Conservation (phyloP, 257 asterid genomes). For the Fraxinus cuspidata region DNA sequence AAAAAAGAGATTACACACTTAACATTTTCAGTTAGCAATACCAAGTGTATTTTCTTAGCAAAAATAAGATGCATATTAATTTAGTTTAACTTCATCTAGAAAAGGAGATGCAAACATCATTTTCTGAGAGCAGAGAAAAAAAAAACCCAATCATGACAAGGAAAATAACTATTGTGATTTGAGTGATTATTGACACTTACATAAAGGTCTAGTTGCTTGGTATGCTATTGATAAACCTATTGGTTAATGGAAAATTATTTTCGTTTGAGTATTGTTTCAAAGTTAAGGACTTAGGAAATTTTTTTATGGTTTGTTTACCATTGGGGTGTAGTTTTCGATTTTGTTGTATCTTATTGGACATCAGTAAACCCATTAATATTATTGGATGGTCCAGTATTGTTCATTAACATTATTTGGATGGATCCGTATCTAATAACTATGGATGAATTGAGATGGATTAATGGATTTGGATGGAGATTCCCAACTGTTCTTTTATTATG, state of each 20-base stretch:
- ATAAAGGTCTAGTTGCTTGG: not conserved
- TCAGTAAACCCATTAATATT: not conserved
- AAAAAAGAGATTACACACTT: not conserved
- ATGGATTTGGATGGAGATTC: not conserved
- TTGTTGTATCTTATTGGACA: not conserved
- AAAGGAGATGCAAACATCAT: not conserved
- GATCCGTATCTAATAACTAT: not conserved
- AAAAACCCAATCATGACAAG: not conserved
- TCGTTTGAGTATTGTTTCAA: not conserved
- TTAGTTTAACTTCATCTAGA: not conserved
- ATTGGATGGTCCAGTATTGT: not conserved
- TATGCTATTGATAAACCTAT: not conserved
- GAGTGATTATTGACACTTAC: not conserved
- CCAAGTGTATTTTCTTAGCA: not conserved
- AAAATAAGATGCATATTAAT: not conserved
- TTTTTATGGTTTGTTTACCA: not conserved
- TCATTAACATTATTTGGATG: not conserved
- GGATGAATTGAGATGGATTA: not conserved
- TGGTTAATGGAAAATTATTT: not conserved
- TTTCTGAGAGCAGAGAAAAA: not conserved
- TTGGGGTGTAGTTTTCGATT: not conserved
- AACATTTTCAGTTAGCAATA: not conserved
- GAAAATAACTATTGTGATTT: not conserved
- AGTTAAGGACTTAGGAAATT: not conserved
- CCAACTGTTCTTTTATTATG: too few relatives aligned